Conservation (phyloP, 768 basidiomycete species). For the Guyanaporus albipodus region DNA sequence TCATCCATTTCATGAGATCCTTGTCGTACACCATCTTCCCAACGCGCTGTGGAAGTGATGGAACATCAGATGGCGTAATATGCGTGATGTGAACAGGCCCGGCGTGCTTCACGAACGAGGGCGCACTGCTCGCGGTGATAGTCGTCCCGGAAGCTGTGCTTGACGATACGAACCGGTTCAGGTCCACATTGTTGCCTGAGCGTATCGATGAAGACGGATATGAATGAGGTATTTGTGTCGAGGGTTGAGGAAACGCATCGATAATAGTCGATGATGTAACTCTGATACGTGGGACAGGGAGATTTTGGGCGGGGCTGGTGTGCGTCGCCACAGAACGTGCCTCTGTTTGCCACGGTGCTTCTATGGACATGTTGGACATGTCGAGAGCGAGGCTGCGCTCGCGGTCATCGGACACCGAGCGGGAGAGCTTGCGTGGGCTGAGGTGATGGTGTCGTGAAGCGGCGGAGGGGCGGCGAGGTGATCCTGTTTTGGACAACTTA, state of each 20-base stretch:
- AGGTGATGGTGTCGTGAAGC: slow-evolving; percentile 35
- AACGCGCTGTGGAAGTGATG: slow-evolving; percentile 67
- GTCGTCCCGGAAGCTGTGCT: slow-evolving; percentile 79
- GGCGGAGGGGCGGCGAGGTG: slow-evolving; percentile 32
- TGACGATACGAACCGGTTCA: slow-evolving; percentile 87
- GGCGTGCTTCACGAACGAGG: slow-evolving; percentile 81
- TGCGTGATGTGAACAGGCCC: slow-evolving; percentile 76
- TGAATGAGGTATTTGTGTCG: slow-evolving; percentile 29
- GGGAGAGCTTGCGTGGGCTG: slow-evolving; percentile 43
- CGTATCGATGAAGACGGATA: slow-evolving; percentile 53
- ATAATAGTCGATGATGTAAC: slow-evolving; percentile 28
- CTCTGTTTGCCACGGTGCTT: slow-evolving; percentile 32
- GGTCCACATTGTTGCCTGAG: slow-evolving; percentile 57
- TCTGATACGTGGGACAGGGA: slow-evolving; percentile 25
- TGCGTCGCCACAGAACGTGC: slow-evolving; percentile 12
- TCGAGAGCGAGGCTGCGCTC: slow-evolving; percentile 40
- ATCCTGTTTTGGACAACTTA: slow-evolving; percentile 22
- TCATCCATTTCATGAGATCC: slow-evolving; percentile 82
- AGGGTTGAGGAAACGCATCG: slow-evolving; percentile 30
- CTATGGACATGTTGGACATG: slow-evolving; percentile 43
- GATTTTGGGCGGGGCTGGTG: slow-evolving; percentile 1
- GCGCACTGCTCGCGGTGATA: slow-evolving; percentile 64
- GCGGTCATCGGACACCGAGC: slow-evolving; percentile 40
- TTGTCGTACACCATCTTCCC: slow-evolving; percentile 89
- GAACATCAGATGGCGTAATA: slow-evolving; percentile 79